Percentiles rank a stretch among this genome's conserved stretches.
phyloP scores from a whole-genome alignment of 2,329 filamentous ascomycete species.

The Tolypocladium pustulatum region DNA sequence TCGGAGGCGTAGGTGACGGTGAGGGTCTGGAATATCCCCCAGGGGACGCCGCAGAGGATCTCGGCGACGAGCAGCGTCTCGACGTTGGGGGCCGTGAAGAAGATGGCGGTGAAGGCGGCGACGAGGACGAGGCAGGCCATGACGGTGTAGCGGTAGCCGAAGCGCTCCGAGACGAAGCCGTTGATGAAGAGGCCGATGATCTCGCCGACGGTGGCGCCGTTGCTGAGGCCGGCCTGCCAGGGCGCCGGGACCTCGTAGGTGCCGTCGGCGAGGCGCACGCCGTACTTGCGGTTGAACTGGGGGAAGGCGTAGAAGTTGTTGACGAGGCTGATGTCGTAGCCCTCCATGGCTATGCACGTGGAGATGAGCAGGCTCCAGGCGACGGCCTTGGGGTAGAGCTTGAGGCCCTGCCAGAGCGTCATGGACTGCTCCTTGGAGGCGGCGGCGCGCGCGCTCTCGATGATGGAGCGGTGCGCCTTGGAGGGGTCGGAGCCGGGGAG shows the following conservation, averaged over 20 bases:
- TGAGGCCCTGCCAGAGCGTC: constrained; percentile 66
- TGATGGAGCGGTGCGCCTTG: constrained; percentile 18
- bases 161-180: constrained; percentile 55
- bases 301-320: constrained; percentile 65
- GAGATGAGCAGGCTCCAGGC: constrained; percentile 76
- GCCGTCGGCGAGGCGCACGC: constrained; percentile 32
- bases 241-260: constrained; percentile 45
- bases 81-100: constrained; percentile 54
- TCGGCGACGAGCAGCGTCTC: constrained; percentile 49
- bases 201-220: constrained; percentile 37
- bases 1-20: constrained; percentile 60
- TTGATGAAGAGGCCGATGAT: constrained; percentile 58
- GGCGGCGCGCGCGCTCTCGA: constrained; percentile 29
- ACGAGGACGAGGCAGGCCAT: constrained; percentile 44
- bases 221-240: constrained; percentile 54
- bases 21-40: constrained; percentile 48
- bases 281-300: constrained; percentile 49
- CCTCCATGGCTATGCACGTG: constrained; percentile 89
- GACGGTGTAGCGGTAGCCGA: constrained; percentile 57
- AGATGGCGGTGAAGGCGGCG: constrained; percentile 49
- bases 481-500: constrained; percentile 5
- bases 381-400: constrained; percentile 78
- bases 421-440: constrained; percentile 56
- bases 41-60: constrained; percentile 52
- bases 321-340: constrained; percentile 72